Evolutionary conservation across 2,329 filamentous ascomycete species (phyloP), one percentile per base, ranked within the genome.

Genomic region (Cryphonectria naterciae): DNA sequence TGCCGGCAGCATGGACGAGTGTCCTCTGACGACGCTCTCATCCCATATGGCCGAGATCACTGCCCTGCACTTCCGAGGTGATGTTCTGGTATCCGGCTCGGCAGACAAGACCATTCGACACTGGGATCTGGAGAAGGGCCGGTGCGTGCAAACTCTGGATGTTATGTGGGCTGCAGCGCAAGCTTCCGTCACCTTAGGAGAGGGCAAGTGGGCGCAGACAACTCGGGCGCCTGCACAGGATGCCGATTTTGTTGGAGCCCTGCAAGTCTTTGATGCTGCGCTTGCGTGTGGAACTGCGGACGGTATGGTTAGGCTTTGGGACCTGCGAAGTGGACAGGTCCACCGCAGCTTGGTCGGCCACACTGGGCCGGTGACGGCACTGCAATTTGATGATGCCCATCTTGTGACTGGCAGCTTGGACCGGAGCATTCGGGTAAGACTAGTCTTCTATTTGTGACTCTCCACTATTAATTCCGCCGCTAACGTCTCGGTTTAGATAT

Each of bases 111-210:
- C 96, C 1, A 85, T 99, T 69, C 91, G 96, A 61, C 96, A 99
- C 80, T 99, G 96, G 96, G 96, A 99, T 84, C 86, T 99, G 65
- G 93, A 95, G 77, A 98, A 95, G 80, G 96, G 96, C n/a, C 92
- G 96, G 65, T 98, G 96, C 80, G 93, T 99, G 68, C 96, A 99
- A 82, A 99, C 96, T 2, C 85, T 99, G 65, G 96, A 99, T 81
- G 95, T 99, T 8, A 92, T 99, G 80, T 99, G 96, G 96, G 96
- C 96, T 13, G 95, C 96, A 5, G 95, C 96, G 2, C 95, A 98
- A 82, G 93, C 94, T 17, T 93, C 91, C 13, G 89, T 91, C 54
- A 91, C 88, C 6, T 86, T 93, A 69, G 86, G 85, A 63, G 88
- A 90, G 68, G 84, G 84, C 65, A 82, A 83, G 72, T 98, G 95